Conservation (phyloP, 2,329 filamentous ascomycete species). For the Phaeosphaeriaceae sp. region DNA sequence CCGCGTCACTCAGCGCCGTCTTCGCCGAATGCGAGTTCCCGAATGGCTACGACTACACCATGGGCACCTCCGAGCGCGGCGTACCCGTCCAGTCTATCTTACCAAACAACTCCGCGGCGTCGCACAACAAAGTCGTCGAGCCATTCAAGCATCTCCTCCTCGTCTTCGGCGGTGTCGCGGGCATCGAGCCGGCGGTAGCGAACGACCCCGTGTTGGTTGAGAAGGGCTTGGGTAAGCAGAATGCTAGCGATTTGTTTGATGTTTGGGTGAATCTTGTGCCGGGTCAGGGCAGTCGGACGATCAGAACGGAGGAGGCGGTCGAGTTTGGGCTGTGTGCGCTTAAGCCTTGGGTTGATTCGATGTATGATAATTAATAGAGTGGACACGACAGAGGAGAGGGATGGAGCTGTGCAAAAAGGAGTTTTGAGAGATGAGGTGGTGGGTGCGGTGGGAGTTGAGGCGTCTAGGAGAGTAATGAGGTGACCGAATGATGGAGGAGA, state of each 20-base stretch:
- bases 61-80: slow-evolving; percentile 84
- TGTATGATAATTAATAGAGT: slow-evolving; percentile 9
- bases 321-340: slow-evolving; percentile 77
- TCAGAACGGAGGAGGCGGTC: slow-evolving; percentile 83
- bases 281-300: slow-evolving; percentile 80
- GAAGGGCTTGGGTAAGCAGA: slow-evolving; percentile 69
- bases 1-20: slow-evolving; percentile 70
- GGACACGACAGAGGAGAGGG: too few relatives aligned
- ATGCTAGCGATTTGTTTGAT: slow-evolving; percentile 77
- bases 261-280: slow-evolving; percentile 83
- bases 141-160: slow-evolving; percentile 75
- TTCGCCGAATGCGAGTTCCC: slow-evolving; percentile 80
- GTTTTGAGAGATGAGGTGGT: too few relatives aligned
- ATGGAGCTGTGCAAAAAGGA: too few relatives aligned
- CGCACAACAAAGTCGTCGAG: slow-evolving; percentile 31
- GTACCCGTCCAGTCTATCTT: slow-evolving; percentile 51
- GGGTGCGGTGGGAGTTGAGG: too few relatives aligned
- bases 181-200: slow-evolving; percentile 76
- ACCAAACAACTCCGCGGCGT: slow-evolving; percentile 16
- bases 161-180: slow-evolving; percentile 81
- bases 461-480: too few relatives aligned
- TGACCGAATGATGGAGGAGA: too few relatives aligned
- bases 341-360: slow-evolving; percentile 52
- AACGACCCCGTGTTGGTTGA: slow-evolving; percentile 65
- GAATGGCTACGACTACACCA: slow-evolving; percentile 80